Evolutionary conservation across 371 early-diverging fungal species (phyloP).

Genomic region (Mucor plumbeus): DNA sequence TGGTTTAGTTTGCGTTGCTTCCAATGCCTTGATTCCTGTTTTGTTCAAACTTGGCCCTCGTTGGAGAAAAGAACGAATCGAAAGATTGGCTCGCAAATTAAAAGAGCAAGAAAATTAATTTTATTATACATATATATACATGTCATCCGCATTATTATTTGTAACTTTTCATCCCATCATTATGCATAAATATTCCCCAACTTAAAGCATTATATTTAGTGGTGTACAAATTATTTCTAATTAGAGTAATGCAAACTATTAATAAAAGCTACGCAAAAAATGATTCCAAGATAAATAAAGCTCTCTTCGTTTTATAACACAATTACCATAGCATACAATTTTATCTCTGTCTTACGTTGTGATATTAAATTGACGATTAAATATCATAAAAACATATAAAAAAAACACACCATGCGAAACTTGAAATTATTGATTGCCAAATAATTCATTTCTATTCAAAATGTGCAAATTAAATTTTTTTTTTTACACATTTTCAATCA

Average conservation of each 20-base stretch:
- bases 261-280: no score
- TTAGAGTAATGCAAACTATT: not conserved
- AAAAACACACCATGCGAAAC: no score
- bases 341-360: no score
- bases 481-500: no score
- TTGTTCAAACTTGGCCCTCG: conserved; percentile 24
- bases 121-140: not conserved
- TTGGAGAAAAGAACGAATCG: conserved; percentile 27
- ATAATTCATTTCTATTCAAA: no score
- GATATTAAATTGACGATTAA: no score
- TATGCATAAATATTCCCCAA: not conserved
- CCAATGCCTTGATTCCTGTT: conserved; percentile 10
- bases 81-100: conserved; percentile 3
- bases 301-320: no score
- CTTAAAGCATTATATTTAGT: not conserved
- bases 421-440: no score
- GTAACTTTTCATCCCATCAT: not conserved
- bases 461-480: no score
- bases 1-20: conserved; percentile 20
- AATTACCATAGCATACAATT: no score
- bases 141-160: not conserved
- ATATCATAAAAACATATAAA: no score
- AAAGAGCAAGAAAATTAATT: conserved; percentile 3
- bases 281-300: no score
- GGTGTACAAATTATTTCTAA: not conserved